Conservation (phyloP, 2,329 filamentous ascomycete genomes). For the Dactylonectria macrodidyma region DNA sequence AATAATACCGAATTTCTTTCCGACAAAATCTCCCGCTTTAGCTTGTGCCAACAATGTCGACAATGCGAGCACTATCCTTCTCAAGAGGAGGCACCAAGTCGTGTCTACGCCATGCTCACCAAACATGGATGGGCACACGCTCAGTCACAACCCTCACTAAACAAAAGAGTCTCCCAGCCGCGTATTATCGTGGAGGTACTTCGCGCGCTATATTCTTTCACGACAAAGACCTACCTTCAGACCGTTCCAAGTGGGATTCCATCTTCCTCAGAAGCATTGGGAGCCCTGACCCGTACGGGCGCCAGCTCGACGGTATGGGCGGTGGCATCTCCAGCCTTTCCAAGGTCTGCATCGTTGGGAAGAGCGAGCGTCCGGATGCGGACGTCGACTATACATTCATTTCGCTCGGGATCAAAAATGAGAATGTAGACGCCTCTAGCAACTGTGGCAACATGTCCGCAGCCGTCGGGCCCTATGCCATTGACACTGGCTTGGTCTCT, state of each 20-base stretch:
- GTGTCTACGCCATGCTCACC: not conserved
- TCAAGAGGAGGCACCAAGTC: no score
- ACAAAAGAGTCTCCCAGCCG: slow-evolving; percentile 59
- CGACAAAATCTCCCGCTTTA: no score
- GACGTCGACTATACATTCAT: slow-evolving; percentile 70
- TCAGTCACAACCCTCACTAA: not conserved
- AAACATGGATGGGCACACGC: not conserved
- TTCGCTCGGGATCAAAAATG: slow-evolving; percentile 72
- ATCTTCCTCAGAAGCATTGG: slow-evolving; percentile 73
- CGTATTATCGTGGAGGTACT: slow-evolving; percentile 76
- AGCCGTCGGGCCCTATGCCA: slow-evolving; percentile 74
- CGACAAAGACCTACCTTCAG: slow-evolving; percentile 24
- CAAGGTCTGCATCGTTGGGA: slow-evolving; percentile 76
- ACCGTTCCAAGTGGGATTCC: slow-evolving; percentile 42
- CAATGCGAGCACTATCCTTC: no score
- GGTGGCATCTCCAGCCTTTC: slow-evolving; percentile 76
- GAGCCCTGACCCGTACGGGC: slow-evolving; percentile 74
- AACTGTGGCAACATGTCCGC: slow-evolving; percentile 80
- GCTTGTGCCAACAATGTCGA: no score
- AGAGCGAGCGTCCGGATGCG: slow-evolving; percentile 51
- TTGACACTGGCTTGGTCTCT: no score
- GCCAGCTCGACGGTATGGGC: slow-evolving; percentile 79
- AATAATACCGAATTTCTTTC: no score
- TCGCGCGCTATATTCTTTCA: slow-evolving; percentile 69
- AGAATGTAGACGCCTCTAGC: slow-evolving; percentile 72